Base-by-base conservation (phyloP, 208 protist species). In the Crithidia bombi region DNA sequence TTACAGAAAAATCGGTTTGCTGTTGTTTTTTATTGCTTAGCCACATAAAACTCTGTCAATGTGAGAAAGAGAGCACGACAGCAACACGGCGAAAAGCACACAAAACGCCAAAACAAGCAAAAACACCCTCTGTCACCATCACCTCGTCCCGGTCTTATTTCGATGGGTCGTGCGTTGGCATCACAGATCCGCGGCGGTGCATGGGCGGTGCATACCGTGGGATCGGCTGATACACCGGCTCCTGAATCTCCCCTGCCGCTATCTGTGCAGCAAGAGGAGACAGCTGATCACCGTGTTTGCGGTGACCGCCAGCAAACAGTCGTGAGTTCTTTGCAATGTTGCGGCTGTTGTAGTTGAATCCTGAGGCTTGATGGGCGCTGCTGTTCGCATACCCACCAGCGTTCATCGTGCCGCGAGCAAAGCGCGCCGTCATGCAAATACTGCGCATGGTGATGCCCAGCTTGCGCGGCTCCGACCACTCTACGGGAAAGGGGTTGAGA, bases 401-500 rank as follows among this genome's bases (percentile, higher is more conserved):
- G 54, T 85, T 91, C 81, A 96, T 93, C 17, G 85, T 69, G 30
- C 87, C 91, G 12, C 78, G 85, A 6, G 80, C 72, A 70, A 96
- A 96, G 26, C 86, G 81, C 5, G 81, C 87, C 36, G 91, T 84
- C 43, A 96, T 81, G 62, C 85, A 92, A 23, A 96, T 76, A 49
- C 83, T 87, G n/a, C 80, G 86, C 88, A 96, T 94, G 6, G 82
- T 82, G 25, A 96, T 85, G 15, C 91, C 88, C 33, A 96, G 77
- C 69, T 94, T 94, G 9, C 89, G 80, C 11, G 87, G 89, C 73
- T 96, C 88, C 15, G 87, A 87, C 89, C 91, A 96, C 43, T 87
- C 82, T n/a, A 96, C 88, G 0, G 91, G 88, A 69, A 96, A 94
- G 21, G 91, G 91, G 75, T 96, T 96, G 21, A 96, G 63, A n/a